These are phyloP conservation scores for Gigaspora rosea DNA, from an alignment of 192 early-diverging fungal species.

Conservation along the genomic window DNA sequence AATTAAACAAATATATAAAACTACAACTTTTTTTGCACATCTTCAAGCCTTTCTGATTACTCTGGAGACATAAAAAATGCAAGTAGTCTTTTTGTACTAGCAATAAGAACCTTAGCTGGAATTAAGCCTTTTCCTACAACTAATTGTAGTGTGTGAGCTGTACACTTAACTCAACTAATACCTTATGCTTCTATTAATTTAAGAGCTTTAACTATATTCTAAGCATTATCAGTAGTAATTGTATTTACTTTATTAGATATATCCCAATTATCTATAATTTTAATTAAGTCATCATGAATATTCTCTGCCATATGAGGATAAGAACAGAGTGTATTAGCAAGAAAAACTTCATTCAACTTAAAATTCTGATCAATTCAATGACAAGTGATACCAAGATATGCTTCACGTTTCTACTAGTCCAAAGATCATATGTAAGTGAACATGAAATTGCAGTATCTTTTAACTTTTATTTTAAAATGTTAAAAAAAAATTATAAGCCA, in stretches of 20 bases:
- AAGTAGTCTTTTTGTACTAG: not conserved
- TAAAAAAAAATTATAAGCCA: not conserved
- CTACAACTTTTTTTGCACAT: not conserved
- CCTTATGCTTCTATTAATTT: not conserved
- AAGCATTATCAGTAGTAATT: slow-evolving; percentile 12
- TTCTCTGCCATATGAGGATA: not conserved
- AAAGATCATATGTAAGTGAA: not conserved
- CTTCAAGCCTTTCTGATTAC: not conserved
- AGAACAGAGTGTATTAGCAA: not conserved
- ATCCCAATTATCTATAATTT: not conserved
- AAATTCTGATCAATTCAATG: not conserved
- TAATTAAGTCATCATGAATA: not conserved
- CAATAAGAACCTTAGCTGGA: not conserved
- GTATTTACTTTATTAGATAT: not conserved
- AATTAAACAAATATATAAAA: not conserved
- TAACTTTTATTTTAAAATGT: not conserved
- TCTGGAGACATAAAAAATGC: not conserved
- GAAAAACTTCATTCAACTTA: not conserved
- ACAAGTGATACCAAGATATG: not conserved
- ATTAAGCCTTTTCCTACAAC: not conserved
- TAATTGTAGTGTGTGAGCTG: not conserved
- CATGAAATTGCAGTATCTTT: not conserved
- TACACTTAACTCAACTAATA: not conserved
- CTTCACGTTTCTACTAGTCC: not conserved
- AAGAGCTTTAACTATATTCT: not conserved